Base-by-base conservation (phyloP, 345 rosid genomes). In the Streptanthus diversifolius region DNA sequence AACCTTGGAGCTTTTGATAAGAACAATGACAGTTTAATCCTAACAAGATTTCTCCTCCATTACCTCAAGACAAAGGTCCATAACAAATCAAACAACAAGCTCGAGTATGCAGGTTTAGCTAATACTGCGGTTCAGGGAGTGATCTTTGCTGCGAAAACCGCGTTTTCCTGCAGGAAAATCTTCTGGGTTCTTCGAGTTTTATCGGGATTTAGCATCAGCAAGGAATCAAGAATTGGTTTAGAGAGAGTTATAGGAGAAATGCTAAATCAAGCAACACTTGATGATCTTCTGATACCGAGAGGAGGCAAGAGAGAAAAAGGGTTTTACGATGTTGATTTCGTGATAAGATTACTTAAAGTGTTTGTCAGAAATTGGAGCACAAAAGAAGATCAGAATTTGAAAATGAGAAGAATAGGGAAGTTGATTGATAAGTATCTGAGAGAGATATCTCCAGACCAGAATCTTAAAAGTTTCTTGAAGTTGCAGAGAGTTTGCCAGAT, bases 361-460 rank as follows among this genome's bases (percentile, higher is more conserved):
- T 85, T 87, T 56, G 92, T 81, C 19, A 77, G 29, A n/a, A 32
- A 47, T 4, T 52, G 63, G 3, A 24, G 32, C 17, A 66, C 74
- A 64, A 81, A 73, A 58, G 71, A 56, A 14, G 71, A 76, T 39
- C 12, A 70, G 44, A 37, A 6, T 9, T 43, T 75, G 63, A 70
- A 36, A 45, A 68, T 84, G 80, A 84, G 41, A 80, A 83, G 71
- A 56, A 71, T 85, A n/a, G 92, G 86, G 8, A 80, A 80, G 71
- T 68, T 90, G 68, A 78, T 83, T 27, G 92, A 88, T 17, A 78
- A 83, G 70, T 91, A 88, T 60, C 49, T 91, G 58, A 78, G 83
- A 51, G 97, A 91, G 74, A 87, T 88, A 59, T 85, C 92, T 25
- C 97, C 95, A 10, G 95, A 91, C 71, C 92, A 81, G 36, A 88